Base-by-base conservation (phyloP, 2,329 filamentous ascomycete genomes). In the Hypoxylon sp. region DNA sequence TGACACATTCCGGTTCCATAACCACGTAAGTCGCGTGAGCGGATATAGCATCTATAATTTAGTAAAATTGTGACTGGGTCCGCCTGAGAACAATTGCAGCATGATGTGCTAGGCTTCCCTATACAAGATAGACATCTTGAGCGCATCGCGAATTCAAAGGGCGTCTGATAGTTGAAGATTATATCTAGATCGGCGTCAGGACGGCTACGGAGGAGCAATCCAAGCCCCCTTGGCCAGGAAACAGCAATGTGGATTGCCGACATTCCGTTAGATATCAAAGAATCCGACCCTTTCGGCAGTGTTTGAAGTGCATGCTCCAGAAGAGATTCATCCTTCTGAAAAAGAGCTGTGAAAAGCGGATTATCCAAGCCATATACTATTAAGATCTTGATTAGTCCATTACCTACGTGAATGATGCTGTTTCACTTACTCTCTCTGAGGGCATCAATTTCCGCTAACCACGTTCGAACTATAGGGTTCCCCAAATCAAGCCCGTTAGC, bases 161-260 rank as follows among this genome's bases (percentile, higher is more conserved):
- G 29, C 8, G 29, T 15, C 3, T 3, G 2, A 3, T n/a, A 3
- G 7, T n/a, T 6, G 15, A 3, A 31, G 2, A 4, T 15, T n/a
- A 31, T 31, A 15, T 31, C 15, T n/a, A 31, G 2, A n/a, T 31
- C 29, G 29, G 7, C 8, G 2, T 40, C 15, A n/a, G 9, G 46
- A 0, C n/a, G 23, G 3, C 7, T 20, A 21, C n/a, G 4, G 2
- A 49, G n/a, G 15, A 49, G 35, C 10, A 40, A 15, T 24, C 13
- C 17, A 4, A 50, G 23, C 24, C 48, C 48, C 17, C 18, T 23
- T 4, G 48, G 48, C 48, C 48, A 50, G 26, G 42, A 42, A 31
- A 50, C 20, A 17, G 48, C 48, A 5, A 42, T 23, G 18, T 42
- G 37, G 10, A 24, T 11, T 27, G 48, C 48, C 17, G 37, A 24